Base-by-base conservation (phyloP, 2,329 filamentous ascomycete species). In the Beauveria asiatica region DNA sequence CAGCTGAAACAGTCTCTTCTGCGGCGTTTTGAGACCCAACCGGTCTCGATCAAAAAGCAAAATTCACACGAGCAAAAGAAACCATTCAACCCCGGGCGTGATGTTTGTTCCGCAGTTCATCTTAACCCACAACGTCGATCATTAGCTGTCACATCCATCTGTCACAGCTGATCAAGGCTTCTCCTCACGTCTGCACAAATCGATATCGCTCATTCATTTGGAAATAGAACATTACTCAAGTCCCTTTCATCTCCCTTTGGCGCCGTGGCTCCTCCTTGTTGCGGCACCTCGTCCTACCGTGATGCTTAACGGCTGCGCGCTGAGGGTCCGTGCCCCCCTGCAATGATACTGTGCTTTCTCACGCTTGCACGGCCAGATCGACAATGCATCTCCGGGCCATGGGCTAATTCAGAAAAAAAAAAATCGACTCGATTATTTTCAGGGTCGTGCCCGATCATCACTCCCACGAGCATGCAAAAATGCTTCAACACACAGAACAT, bases 1-100 rank as follows among this genome's bases (percentile, higher is more conserved):
- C 30, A 57, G 44, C 54, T 57, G 54, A 57, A 49, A 57, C 54
- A n/a, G 19, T 41, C 37, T 57, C 54, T 57, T 41, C 54, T 57
- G 41, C 13, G 30, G 27, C 53, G 42, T 23, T 46, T 55, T 45
- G 23, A 16, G 44, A 23, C n/a, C n/a, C 2, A 21, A 10, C 49
- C 49, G n/a, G 30, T 13, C 33, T 11, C 6, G 9, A 11, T 5
- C 10, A 19, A 27, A 48, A 48, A 25, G 44, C 45, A 48, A 49
- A 41, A 3, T 5, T 9, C 9, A 9, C 8, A 9, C 45, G 13
- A 13, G 30, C 5, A 37, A 45, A 46, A 56, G 42, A 17, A 46
- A 37, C n/a, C 10, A 44, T 27, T n/a, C 33, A 13, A 11, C 19
- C 30, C 30, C 49, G 23, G 23, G n/a, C 33, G 13, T 37, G 5